Base-by-base conservation (phyloP, 306 rosid genomes). In the Casuarina cunninghamiana region DNA sequence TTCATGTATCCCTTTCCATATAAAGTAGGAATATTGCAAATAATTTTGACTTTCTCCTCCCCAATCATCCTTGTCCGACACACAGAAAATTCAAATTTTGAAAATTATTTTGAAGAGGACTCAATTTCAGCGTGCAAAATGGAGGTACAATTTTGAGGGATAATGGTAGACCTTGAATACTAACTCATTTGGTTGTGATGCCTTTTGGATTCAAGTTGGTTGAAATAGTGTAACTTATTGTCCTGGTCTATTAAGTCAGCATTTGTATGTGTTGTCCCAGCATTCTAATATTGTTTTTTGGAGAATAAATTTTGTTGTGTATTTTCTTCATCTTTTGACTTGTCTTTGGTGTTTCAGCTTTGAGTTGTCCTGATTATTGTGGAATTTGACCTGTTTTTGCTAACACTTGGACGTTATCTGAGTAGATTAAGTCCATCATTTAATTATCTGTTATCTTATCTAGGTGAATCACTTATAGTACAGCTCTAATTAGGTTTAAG, bases 41-140 rank as follows among this genome's bases (percentile, higher is more conserved):
- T 66, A 41, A 66, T 42, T 63, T 65, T 62, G 69, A 37, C 69
- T 62, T 42, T n/a, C 48, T 6, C 71, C 42, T 4, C n/a, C 16
- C 2, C 71, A 1, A 41, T 42, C 49, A 8, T 66, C 15, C 17
- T 65, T 66, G 46, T 41, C 42, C 46, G 41, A 65, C 48, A 39
- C 48, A 26, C 19, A 41, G 3, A 48, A 65, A 16, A 43, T 38
- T 19, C 50, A 42, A 66, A 32, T 66, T 42, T 39, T 17, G 7
- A 66, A 66, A 42, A 42, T 66, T 66, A n/a, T 42, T 66, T 32
- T 17, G 42, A 42, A 41, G 10, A 41, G 42, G 11, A 66, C 49
- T 15, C 13, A 66, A 66, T 45, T 71, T 83, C 54, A 69, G 43
- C 77, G 51, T 46, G 69, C 69, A 44, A 54, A 61, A 72, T 15